Base-by-base conservation (phyloP, 192 early-diverging fungal species). In the Globomyces pollinis-pini region DNA sequence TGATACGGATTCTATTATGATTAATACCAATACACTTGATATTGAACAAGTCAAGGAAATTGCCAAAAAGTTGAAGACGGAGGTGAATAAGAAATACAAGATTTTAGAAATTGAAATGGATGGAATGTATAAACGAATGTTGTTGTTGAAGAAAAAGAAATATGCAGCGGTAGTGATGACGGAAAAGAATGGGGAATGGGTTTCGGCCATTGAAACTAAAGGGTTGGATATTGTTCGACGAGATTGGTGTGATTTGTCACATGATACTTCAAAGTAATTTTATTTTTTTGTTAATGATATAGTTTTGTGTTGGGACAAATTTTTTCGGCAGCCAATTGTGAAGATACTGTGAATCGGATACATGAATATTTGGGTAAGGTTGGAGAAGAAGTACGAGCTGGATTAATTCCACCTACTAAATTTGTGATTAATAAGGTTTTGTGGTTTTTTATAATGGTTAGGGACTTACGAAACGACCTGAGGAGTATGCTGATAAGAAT, bases 1-100 rank as follows among this genome's bases (percentile, higher is more conserved):
- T 55, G 96, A 99, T 63, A 99, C 96, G 1, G 96, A 99, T 70
- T 97, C 94, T 0, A 91, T 99, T 51, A 98, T 99, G 94, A 89
- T 99, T 39, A 76, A 93, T 62, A 97, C 94, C 1, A 83, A 88
- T 60, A 79, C 84, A 3, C 77, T 64, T 7, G 79, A 88, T 28
- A 62, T 97, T 0, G 63, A 68, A 0, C 71, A 89, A 28, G 95
- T 88, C 38, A 80, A 84, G 34, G 81, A 87, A 20, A 77, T 97
- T 24, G 94, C 91, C 12, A 75, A 84, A 9, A 75, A 86, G 8
- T 78, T 99, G 50, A 90, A 90, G 61, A 79, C 84, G 50, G 77
- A 77, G 28, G 88, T 95, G 49, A 99, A 99, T 65, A 83, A 91
- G 41, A 81, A 86, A 34, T 99, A 99, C 75, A 80, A 80, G n/a